Percentiles rank a stretch among this genome's conserved stretches.
These are phyloP conservation scores for Dactylonectria macrodidyma DNA, from an alignment of 2,329 filamentous ascomycete genomes.

Conservation along the genomic window DNA sequence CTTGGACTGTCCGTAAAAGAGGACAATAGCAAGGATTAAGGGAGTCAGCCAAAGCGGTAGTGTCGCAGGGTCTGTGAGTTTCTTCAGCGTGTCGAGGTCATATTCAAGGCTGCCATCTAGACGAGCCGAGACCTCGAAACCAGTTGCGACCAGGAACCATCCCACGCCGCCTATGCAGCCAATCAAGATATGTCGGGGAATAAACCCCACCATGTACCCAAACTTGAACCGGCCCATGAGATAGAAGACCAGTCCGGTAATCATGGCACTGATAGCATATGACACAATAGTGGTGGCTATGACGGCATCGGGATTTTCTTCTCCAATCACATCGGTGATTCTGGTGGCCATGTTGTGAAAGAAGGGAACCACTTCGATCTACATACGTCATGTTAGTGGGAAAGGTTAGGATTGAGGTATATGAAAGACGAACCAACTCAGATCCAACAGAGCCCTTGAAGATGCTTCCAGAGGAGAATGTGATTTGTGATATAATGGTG, in stretches of 20 bases:
- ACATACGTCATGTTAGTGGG: slow-evolving; percentile 31
- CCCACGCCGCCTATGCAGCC: slow-evolving; percentile 98
- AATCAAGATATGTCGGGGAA: slow-evolving; percentile 94
- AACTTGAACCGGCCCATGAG: slow-evolving; percentile 89
- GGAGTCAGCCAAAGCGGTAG: slow-evolving; percentile 88
- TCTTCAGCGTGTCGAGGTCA: slow-evolving; percentile 80
- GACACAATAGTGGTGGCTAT: slow-evolving; percentile 95
- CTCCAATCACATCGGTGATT: slow-evolving; percentile 84
- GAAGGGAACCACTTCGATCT: slow-evolving; percentile 98
- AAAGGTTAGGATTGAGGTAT: neutral
- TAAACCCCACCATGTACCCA: slow-evolving; percentile 95
- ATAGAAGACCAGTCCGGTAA: slow-evolving; percentile 94
- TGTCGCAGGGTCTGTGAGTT: slow-evolving; percentile 81
- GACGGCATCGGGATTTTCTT: slow-evolving; percentile 86
- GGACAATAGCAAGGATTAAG: slow-evolving; percentile 79
- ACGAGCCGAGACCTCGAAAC: slow-evolving; percentile 92
- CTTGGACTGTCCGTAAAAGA: slow-evolving; percentile 83
- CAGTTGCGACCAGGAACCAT: slow-evolving; percentile 93
- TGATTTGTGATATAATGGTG: slow-evolving; percentile 93
- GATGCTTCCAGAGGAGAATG: slow-evolving; percentile 88
- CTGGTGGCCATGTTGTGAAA: slow-evolving; percentile 98
- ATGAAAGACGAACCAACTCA: slow-evolving; percentile 77
- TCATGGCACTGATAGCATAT: slow-evolving; percentile 89
- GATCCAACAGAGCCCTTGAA: slow-evolving; percentile 95
- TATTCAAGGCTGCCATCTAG: slow-evolving; percentile 90